Base-by-base conservation (phyloP, 441 rosid genomes). In the Eruca vesicaria region DNA sequence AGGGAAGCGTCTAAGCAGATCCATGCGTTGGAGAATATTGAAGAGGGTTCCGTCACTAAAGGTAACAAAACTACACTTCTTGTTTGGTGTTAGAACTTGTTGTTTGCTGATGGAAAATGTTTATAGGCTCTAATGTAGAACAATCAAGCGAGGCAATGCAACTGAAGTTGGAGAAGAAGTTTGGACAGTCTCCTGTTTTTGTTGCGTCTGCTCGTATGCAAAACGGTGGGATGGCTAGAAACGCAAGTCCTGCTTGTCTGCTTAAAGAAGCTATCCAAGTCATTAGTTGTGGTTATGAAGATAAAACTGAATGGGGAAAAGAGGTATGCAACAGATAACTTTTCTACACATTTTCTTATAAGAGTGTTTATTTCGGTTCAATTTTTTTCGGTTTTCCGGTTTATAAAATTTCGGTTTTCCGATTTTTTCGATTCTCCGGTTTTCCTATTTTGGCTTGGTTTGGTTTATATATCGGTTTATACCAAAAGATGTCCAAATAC, bases 211-310 rank as follows among this genome's bases (percentile, higher is more conserved):
- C 95, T 6, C 84, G 90, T 15, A 72, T 90, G 92, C 94, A 90
- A 75, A 84, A 85, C 4, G 99, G 99, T 58, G 98, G 99, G 62
- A 79, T 90, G 76, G 97, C 93, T 23, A 83, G 84, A 71, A 90
- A 86, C 68, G 93, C 95, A 56, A 86, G 88, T 36, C 82, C 98
- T 2, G 92, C 98, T 48, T 82, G 97, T 19, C 94, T 94, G 52
- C 79, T 96, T 83, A 90, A 86, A 75, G 99, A 96, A 88, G 98
- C 99, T 63, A 90, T 96, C 63, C 99, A 94, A 71, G 99, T 96
- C 63, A 94, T 96, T 63, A 88, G 98, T 78, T 96, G 99, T 35
- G 95, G 99, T 14, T 96, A 96, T 58, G 99, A 96, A 86, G 98
- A 90, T 75, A 94, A 94, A 81, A 84, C 97, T 2, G 99, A 94